These are phyloP conservation scores for Vachellia collinsii DNA, from an alignment of 306 rosid genomes.

Conservation along the genomic window DNA sequence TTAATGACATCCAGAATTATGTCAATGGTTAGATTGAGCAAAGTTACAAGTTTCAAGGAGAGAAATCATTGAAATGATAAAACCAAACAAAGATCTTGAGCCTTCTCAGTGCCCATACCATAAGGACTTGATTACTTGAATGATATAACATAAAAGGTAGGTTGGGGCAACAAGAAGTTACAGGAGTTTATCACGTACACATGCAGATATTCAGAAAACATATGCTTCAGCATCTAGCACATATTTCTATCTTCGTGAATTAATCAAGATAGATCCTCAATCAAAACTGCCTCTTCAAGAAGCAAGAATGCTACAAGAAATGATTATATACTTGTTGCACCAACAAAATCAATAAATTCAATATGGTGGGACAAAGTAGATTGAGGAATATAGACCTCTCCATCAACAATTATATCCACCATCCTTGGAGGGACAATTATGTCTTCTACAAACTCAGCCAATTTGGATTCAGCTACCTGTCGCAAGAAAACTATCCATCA, in stretches of 20 bases:
- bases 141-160: slow-evolving; percentile 7
- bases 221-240: background rate
- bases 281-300: slow-evolving; percentile 1
- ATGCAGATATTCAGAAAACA: slow-evolving; percentile 19
- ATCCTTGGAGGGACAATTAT: slow-evolving; percentile 96
- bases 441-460: slow-evolving; percentile 97
- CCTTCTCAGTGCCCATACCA: background rate
- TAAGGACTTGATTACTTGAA: slow-evolving; percentile 4
- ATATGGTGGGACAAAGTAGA: slow-evolving; percentile 17
- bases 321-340: slow-evolving; percentile 24
- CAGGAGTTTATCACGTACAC: slow-evolving; percentile 2
- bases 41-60: background rate
- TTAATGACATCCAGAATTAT: slow-evolving; percentile 7
- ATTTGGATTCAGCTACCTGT: slow-evolving; percentile 91
- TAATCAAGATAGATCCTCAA: slow-evolving; percentile 2
- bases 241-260: background rate
- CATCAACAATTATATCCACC: slow-evolving; percentile 88
- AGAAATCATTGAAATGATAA: slow-evolving; percentile 4
- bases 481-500: slow-evolving; percentile 33
- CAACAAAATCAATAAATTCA: slow-evolving; percentile 34
- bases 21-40: slow-evolving; percentile 19
- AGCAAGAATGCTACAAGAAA: slow-evolving; percentile 9
- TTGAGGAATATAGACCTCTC: slow-evolving; percentile 68
- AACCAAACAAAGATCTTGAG: slow-evolving; percentile 2
- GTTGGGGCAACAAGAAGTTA: slow-evolving; percentile 7